Base-by-base conservation (phyloP, 73 alveolate genomes). In the Stentor coeruleus region DNA sequence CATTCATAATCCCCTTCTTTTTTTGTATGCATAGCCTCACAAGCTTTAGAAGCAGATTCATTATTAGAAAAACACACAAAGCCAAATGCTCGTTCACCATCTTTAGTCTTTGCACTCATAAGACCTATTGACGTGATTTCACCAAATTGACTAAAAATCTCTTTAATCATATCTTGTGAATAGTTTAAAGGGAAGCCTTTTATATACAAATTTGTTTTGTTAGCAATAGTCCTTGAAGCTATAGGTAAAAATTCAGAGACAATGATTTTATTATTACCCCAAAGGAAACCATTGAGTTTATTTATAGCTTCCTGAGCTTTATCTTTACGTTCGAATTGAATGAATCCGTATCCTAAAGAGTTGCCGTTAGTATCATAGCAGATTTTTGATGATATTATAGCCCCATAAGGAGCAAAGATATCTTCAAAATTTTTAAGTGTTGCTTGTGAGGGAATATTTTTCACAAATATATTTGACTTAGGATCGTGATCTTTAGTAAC, bases 321-420 rank as follows among this genome's bases (percentile, higher is more conserved):
- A 26, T 66, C 79, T 11, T 20, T 20, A 26, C 40, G 11, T 31
- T 20, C 42, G 2, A 66, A 66, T 2, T 26, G 36, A 1, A 66
- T 15, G 33, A 66, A 66, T 33, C 79, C 79, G 37, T 66, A 66
- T 20, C 79, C 79, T 1, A 20, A 40, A 31, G 79, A 66, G n/a
- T 66, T 31, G 1, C 79, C 79, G 33, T 66, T 66, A 28, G 14
- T 33, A 66, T 66, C 79, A 66, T 20, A 66, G 39, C 36, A 14
- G 79, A 66, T 66, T 33, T 66, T 66, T 33, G 79, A 66, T 37
- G 26, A 28, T 0, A 66, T 26, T 28, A 66, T 31, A 26, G 20
- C 33, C 33, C 79, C 79, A 31, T 28, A 66, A 11, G 79, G 33
- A 37, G n/a, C 49, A 31, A 66, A 66, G 33, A 66, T 20, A 28